A percentile compares a stretch with the other conserved stretches of the same genome.
phyloP scores from a whole-genome alignment of 805 yeast genomes.

The Suhomyces emberorum region DNA sequence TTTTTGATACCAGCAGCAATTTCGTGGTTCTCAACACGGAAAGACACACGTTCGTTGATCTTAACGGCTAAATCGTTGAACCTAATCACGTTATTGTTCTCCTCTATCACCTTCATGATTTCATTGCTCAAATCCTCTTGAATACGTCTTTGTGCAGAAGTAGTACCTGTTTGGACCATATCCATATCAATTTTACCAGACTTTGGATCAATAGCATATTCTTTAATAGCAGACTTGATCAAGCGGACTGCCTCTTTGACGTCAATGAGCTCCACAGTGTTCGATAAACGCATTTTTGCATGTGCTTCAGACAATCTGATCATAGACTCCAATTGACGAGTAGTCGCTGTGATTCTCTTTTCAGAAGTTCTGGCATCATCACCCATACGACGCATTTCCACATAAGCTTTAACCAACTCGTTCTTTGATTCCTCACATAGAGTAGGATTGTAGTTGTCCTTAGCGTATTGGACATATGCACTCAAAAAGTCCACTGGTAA shows the following conservation, averaged over 20 bases:
- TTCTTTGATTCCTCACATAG: conserved; percentile 77
- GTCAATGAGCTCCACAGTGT: conserved; percentile 69
- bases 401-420: conserved; percentile 83
- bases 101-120: conserved; percentile 50
- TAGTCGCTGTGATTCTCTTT: conserved; percentile 93
- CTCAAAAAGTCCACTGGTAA: conserved; percentile 87
- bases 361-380: conserved; percentile 86
- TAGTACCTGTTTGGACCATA: conserved; percentile 92
- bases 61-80: conserved; percentile 57
- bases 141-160: conserved; percentile 76
- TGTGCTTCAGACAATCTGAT: conserved; percentile 94
- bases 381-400: conserved; percentile 90
- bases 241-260: conserved; percentile 92
- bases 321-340: conserved; percentile 95
- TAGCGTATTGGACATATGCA: conserved; percentile 89
- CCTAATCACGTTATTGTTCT: conserved; percentile 46
- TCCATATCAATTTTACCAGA: conserved; percentile 98
- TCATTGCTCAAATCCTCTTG: conserved; percentile 70
- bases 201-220: conserved; percentile 95
- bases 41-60: conserved; percentile 63
- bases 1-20: conserved; percentile 64
- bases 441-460: conserved; percentile 76
- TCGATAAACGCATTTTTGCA: conserved; percentile 88
- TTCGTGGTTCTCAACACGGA: conserved; percentile 67
- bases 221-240: conserved; percentile 91